Conservation (phyloP, 495 filamentous ascomycete genomes). For the Tuber brumale region DNA sequence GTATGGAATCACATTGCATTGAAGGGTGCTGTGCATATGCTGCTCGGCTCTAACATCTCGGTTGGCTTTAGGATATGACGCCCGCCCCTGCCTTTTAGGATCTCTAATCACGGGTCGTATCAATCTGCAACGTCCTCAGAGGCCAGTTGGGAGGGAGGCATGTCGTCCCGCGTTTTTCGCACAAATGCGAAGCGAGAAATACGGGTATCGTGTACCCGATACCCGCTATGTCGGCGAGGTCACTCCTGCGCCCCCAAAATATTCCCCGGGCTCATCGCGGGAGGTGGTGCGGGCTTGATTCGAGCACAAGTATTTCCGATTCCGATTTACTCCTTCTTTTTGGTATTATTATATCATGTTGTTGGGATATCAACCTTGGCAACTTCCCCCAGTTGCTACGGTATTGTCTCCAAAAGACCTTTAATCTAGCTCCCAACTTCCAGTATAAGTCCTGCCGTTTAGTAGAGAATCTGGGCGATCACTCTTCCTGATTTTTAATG, state of each 20-base stretch:
- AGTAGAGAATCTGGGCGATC: neutral
- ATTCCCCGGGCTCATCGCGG: neutral
- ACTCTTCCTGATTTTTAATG: neutral
- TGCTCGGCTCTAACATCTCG: neutral
- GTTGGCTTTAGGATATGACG: neutral
- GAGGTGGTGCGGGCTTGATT: neutral
- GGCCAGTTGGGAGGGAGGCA: neutral
- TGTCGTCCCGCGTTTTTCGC: neutral
- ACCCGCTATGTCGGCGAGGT: neutral
- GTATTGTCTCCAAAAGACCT: neutral
- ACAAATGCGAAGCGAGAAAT: neutral
- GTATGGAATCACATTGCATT: slow-evolving; percentile 1
- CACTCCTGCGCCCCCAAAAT: neutral
- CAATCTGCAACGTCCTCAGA: neutral
- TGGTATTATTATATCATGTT: no score
- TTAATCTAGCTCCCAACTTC: neutral
- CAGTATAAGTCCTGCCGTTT: no score
- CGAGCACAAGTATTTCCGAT: no score
- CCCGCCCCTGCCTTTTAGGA: neutral
- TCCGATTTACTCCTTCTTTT: no score
- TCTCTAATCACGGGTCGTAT: neutral
- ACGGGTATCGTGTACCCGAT: neutral
- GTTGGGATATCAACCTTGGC: no score
- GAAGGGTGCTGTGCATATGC: neutral
- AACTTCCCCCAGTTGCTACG: no score